Evolutionary conservation across 352 stramenopile species (phyloP).

Genomic region (Lagenidium giganteum): DNA sequence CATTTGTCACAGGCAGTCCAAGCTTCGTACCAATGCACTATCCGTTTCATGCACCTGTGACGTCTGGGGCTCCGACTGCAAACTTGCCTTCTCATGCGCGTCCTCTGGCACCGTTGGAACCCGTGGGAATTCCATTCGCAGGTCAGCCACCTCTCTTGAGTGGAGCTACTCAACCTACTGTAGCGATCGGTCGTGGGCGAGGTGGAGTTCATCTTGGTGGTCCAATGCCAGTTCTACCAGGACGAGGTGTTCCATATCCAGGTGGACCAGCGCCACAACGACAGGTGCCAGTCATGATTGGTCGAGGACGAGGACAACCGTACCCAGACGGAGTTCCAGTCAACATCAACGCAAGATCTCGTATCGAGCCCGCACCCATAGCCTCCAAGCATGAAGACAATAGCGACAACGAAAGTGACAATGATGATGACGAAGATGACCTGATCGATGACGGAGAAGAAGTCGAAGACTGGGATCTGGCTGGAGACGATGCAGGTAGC

Average conservation of each 20-base stretch:
- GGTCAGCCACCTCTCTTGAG: slow-evolving; percentile 9
- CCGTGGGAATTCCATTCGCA: too few species aligned
- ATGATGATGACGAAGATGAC: slow-evolving; percentile 15
- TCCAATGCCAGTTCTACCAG: neutral
- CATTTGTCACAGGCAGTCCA: neutral
- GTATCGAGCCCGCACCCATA: neutral
- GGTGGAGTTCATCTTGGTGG: slow-evolving; percentile 10
- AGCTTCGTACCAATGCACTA: neutral
- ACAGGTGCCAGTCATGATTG: slow-evolving; percentile 1
- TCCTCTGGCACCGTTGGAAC: too few species aligned
- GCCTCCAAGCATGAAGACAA: neutral
- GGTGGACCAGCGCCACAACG: neutral
- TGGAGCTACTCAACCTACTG: neutral
- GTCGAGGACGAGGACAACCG: slow-evolving; percentile 8
- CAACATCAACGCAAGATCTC: neutral
- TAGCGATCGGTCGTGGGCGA: neutral
- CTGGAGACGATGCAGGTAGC: neutral
- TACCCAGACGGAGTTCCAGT: slow-evolving; percentile 2
- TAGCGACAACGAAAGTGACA: slow-evolving; percentile 7
- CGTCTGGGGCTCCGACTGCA: too few species aligned
- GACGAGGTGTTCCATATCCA: neutral
- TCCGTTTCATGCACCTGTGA: too few species aligned
- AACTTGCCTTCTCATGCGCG: too few species aligned
- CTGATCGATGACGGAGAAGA: slow-evolving; percentile 14
- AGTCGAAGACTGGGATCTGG: slow-evolving; percentile 19